Conservation (phyloP, 2,329 filamentous ascomycete genomes). For the Gaeumannomyces sp. region DNA sequence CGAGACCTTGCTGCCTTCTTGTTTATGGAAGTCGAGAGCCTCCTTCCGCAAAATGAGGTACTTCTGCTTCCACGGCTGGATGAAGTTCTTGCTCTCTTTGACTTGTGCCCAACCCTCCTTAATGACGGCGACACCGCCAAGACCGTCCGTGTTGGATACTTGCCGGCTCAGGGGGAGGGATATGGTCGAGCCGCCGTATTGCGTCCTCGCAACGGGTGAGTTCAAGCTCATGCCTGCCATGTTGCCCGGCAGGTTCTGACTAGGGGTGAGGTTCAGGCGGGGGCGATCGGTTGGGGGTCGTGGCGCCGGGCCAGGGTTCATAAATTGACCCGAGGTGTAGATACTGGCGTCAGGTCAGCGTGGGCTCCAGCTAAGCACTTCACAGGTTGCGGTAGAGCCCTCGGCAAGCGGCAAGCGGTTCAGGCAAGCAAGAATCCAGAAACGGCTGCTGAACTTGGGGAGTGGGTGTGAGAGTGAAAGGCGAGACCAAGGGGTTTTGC, state of each 20-base stretch:
- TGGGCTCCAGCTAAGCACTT: background rate
- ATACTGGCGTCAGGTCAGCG: conserved; percentile 31
- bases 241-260: conserved; percentile 66
- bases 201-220: conserved; percentile 61
- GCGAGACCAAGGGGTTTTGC: background rate
- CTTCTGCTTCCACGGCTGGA: conserved; percentile 84
- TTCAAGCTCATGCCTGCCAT: conserved; percentile 70
- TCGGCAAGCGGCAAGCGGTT: background rate
- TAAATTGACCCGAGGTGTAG: conserved; percentile 66
- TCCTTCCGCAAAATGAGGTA: conserved; percentile 90
- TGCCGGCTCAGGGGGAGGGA: conserved; percentile 63
- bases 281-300: conserved; percentile 80
- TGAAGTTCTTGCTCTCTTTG: conserved; percentile 84
- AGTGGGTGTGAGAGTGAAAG: background rate
- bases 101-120: conserved; percentile 79
- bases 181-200: conserved; percentile 66
- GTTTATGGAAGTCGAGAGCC: conserved; percentile 90
- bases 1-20: conserved; percentile 79
- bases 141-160: conserved; percentile 52
- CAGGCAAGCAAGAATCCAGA: background rate
- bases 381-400: background rate
- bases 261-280: conserved; percentile 72
- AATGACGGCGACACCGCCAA: conserved; percentile 65
- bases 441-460: background rate
- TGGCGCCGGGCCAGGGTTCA: conserved; percentile 94